These are phyloP conservation scores for Closterium sp. DNA, from an alignment of 139 green algal genomes.

Conservation along the genomic window DNA sequence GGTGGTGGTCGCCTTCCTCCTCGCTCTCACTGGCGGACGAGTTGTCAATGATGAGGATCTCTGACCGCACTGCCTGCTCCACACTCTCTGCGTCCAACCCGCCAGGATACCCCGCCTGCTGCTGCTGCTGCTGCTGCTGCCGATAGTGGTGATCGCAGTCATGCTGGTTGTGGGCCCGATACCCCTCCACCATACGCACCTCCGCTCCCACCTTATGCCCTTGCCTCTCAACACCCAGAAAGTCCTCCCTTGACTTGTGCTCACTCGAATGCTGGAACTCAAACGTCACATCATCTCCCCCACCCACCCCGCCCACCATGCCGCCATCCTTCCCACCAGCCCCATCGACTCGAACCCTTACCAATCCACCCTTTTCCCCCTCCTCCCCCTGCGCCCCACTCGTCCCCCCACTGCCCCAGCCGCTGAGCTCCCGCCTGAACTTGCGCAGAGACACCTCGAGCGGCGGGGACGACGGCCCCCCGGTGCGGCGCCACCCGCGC, in stretches of 20 bases:
- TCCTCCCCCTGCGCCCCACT: background rate
- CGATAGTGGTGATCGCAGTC: background rate
- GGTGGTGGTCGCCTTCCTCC: background rate
- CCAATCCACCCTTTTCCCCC: too few relatives aligned
- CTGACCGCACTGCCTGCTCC: background rate
- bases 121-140: background rate
- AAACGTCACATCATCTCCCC: background rate
- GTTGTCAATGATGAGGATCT: background rate
- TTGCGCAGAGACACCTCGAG: background rate
- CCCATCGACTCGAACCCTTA: too few relatives aligned
- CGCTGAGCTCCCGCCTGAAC: background rate
- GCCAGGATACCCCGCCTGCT: background rate
- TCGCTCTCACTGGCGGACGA: background rate
- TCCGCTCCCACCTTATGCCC: background rate
- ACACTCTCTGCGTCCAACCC: background rate
- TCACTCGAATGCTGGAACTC: background rate
- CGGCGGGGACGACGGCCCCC: background rate
- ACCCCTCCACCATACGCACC: too few relatives aligned
- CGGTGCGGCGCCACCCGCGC: background rate
- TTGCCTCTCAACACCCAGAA: background rate
- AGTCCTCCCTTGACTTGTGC: background rate
- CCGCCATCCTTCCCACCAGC: too few relatives aligned
- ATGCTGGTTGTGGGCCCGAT: background rate
- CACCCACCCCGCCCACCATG: too few relatives aligned
- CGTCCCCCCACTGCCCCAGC: background rate